phyloP scores from a whole-genome alignment of 495 filamentous ascomycete species.

The Aspergillus biplanus region DNA sequence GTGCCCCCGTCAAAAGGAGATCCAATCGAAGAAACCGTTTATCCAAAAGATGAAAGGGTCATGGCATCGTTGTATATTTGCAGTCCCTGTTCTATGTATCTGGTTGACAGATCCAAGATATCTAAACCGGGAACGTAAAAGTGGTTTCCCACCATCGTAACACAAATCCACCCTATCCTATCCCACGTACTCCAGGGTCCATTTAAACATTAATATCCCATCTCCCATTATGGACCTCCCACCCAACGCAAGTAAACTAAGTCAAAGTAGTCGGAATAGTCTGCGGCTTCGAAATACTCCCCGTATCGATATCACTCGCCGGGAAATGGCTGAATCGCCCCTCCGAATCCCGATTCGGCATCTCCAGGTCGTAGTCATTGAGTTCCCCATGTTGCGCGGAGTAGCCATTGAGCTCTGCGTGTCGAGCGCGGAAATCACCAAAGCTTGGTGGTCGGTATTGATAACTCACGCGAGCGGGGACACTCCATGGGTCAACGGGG shows the following conservation, averaged over 20 bases:
- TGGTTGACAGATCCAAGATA: no score
- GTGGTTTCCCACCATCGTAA: background rate
- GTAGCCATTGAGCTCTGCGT: no score
- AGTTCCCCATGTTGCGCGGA: background rate
- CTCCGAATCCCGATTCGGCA: background rate
- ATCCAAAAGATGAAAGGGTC: no score
- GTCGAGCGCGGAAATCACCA: no score
- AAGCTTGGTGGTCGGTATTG: background rate
- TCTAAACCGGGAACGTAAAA: no score
- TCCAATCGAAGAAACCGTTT: no score
- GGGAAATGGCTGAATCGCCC: constrained; percentile 7
- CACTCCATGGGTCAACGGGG: background rate
- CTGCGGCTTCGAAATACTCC: background rate
- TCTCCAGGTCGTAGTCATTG: background rate
- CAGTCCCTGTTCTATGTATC: no score
- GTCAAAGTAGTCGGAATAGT: background rate
- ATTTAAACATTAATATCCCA: no score
- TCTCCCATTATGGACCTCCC: no score
- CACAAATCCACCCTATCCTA: no score
- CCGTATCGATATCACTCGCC: background rate
- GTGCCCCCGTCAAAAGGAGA: background rate
- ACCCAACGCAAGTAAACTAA: background rate
- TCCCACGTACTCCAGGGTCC: no score
- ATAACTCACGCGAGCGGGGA: background rate
- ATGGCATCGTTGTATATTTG: no score